Percentiles rank a stretch among this genome's conserved stretches.
These are phyloP conservation scores for Ophiostoma piceae DNA, from an alignment of 2,329 filamentous ascomycete species.

Conservation along the genomic window DNA sequence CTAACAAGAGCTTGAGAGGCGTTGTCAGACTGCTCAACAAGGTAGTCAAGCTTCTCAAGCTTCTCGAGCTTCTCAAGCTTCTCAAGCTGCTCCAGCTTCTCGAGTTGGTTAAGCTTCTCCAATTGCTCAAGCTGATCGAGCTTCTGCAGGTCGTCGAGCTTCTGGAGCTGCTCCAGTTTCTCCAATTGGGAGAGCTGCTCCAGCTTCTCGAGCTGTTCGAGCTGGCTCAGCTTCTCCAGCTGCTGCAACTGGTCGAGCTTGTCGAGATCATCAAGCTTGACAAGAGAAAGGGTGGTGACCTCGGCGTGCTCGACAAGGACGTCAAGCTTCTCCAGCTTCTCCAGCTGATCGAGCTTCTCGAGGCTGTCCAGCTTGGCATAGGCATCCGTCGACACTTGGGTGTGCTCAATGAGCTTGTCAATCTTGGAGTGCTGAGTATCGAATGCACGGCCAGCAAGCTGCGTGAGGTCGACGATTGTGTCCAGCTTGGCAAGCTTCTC, in stretches of 20 bases:
- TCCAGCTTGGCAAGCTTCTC: slow-evolving; percentile 24
- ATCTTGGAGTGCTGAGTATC: slow-evolving; percentile 25
- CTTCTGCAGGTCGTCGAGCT: slow-evolving; percentile 37
- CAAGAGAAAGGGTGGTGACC: slow-evolving; percentile 40
- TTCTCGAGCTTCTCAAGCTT: slow-evolving; percentile 40
- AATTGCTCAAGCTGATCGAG: slow-evolving; percentile 40
- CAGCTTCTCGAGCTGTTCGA: slow-evolving; percentile 3
- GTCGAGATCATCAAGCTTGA: slow-evolving; percentile 29
- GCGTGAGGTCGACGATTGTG: slow-evolving; percentile 16
- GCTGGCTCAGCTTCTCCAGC: slow-evolving; percentile 17
- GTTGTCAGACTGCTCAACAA: slow-evolving; percentile 1
- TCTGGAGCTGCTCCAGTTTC: slow-evolving; percentile 43
- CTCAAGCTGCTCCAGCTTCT: slow-evolving; percentile 50
- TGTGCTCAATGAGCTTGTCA: slow-evolving; percentile 23
- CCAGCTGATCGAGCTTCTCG: not conserved
- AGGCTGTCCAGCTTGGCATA: slow-evolving; percentile 39
- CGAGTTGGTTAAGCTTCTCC: slow-evolving; percentile 35
- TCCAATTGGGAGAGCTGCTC: slow-evolving; percentile 37
- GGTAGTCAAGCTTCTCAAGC: slow-evolving; percentile 44
- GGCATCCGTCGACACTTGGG: slow-evolving; percentile 15
- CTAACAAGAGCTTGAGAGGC: not conserved
- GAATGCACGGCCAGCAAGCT: slow-evolving; percentile 24
- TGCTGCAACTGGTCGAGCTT: slow-evolving; percentile 35
- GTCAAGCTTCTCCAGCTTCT: slow-evolving; percentile 39
- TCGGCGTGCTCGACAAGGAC: slow-evolving; percentile 44